Percentiles rank a stretch among this genome's conserved stretches.
phyloP scores from a whole-genome alignment of 1,139 yeast species.

The Yamadazyma sp. region DNA sequence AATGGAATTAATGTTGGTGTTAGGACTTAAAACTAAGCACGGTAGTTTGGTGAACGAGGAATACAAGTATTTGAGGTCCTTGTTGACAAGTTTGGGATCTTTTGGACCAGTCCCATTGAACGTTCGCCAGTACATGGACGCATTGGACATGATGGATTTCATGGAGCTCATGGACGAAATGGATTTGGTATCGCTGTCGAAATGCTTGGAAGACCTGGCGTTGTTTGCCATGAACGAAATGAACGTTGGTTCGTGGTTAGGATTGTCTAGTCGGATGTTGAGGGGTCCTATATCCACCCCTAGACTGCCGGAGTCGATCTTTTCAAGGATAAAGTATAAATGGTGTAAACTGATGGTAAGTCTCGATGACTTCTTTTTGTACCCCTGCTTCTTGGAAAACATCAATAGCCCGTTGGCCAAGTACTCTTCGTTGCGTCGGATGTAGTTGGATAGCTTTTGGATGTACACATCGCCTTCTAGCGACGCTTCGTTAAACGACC shows the following conservation, averaged over 20 bases:
- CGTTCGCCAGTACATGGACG: slow-evolving; percentile 45
- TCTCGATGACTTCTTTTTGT: slow-evolving; percentile 50
- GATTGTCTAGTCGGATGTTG: slow-evolving; percentile 57
- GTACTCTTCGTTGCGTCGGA: slow-evolving; percentile 44
- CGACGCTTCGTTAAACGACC: slow-evolving; percentile 20
- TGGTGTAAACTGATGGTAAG: slow-evolving; percentile 62
- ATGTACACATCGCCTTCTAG: slow-evolving; percentile 46
- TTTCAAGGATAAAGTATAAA: slow-evolving; percentile 57
- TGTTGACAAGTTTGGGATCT: slow-evolving; percentile 44
- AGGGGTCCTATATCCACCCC: slow-evolving; percentile 64
- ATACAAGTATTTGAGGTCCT: slow-evolving; percentile 57
- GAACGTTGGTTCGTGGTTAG: slow-evolving; percentile 58
- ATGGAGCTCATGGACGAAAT: slow-evolving; percentile 64
- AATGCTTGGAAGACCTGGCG: slow-evolving; percentile 43
- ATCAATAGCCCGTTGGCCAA: slow-evolving; percentile 47
- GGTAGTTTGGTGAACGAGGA: slow-evolving; percentile 70
- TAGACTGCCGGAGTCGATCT: slow-evolving; percentile 53
- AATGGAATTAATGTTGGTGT: slow-evolving; percentile 54
- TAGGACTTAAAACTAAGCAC: slow-evolving; percentile 59
- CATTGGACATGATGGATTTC: slow-evolving; percentile 52
- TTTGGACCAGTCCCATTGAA: slow-evolving; percentile 28
- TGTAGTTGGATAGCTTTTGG: slow-evolving; percentile 41
- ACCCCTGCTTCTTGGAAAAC: slow-evolving; percentile 33
- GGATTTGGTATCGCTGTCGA: slow-evolving; percentile 59
- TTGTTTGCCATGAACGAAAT: slow-evolving; percentile 51